A percentile compares a stretch with the other conserved stretches of the same genome.
phyloP scores from a whole-genome alignment of 208 protist species.

The Endotrypanum monterogeii region DNA sequence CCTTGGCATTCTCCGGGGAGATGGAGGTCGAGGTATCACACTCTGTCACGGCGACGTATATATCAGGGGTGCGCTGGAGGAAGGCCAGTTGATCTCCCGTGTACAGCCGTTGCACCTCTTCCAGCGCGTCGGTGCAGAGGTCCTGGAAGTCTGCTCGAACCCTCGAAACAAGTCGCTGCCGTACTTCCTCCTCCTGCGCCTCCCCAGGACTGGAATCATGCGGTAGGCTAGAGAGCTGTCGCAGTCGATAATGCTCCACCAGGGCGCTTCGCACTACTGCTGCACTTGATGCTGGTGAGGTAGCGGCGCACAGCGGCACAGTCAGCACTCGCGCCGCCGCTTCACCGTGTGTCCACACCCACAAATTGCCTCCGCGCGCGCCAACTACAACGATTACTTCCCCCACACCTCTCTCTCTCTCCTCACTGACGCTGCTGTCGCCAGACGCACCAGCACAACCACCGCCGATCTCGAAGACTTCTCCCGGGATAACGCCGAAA shows the following conservation, averaged over 20 bases:
- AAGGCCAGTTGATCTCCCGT: constrained; percentile 64
- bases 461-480: constrained; percentile 45
- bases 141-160: constrained; percentile 8
- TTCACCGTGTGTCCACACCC: constrained; percentile 52
- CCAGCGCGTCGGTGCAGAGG: constrained; percentile 31
- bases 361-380: constrained; percentile 59
- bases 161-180: background rate
- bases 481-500: constrained; percentile 62
- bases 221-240: constrained; percentile 6
- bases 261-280: constrained; percentile 16
- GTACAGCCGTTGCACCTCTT: constrained; percentile 53
- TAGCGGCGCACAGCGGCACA: constrained; percentile 6
- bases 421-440: background rate
- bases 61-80: constrained; percentile 79
- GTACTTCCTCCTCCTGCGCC: background rate
- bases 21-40: background rate
- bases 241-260: constrained; percentile 3
- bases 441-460: constrained; percentile 15
- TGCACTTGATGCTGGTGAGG: background rate
- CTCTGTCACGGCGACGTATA: constrained; percentile 42
- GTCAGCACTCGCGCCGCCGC: constrained; percentile 31
- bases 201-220: no score
- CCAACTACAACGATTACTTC: constrained; percentile 48
- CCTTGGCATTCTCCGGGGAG: background rate
- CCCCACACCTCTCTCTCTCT: background rate